A percentile compares a stretch with the other conserved stretches of the same genome.
These are phyloP conservation scores for Theobroma grandiflorum DNA, from an alignment of 441 rosid genomes.

Conservation along the genomic window DNA sequence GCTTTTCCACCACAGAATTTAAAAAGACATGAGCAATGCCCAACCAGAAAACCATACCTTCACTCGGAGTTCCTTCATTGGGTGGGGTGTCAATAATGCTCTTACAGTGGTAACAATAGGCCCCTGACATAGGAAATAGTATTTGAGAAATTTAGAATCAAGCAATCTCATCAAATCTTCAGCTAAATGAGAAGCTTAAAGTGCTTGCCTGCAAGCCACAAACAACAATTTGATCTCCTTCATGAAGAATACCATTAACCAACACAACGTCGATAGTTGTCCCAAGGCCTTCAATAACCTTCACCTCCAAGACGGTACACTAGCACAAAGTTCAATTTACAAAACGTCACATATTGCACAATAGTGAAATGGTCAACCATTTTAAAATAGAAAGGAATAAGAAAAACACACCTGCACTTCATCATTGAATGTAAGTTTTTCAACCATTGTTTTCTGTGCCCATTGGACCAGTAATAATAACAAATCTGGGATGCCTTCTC, in stretches of 20 bases:
- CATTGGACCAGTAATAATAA: conserved; percentile 84
- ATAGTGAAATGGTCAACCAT: not conserved
- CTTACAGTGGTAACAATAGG: conserved; percentile 88
- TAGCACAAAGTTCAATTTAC: conserved; percentile 46
- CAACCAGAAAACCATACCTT: conserved; percentile 59
- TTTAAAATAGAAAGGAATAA: conserved; percentile 18
- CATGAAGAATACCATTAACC: conserved; percentile 93
- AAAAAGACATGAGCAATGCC: not conserved
- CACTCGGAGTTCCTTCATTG: conserved; percentile 97
- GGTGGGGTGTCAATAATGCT: conserved; percentile 94
- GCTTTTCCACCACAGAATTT: not conserved
- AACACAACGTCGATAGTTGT: conserved; percentile 96
- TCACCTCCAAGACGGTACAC: conserved; percentile 97
- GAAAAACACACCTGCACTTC: conserved; percentile 74
- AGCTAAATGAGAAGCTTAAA: conserved; percentile 17
- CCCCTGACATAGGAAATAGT: conserved; percentile 58
- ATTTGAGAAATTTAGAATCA: not conserved
- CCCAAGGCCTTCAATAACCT: conserved; percentile 94
- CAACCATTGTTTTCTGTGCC: conserved; percentile 97
- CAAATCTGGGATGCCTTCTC: conserved; percentile 95
- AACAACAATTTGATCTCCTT: conserved; percentile 97
- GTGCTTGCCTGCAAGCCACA: conserved; percentile 93
- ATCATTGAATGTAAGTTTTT: conserved; percentile 84
- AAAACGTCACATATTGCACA: conserved; percentile 29
- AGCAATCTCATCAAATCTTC: conserved; percentile 18